These are phyloP conservation scores for Parsonsia alboflavescens DNA, from an alignment of 257 asterid species.

Conservation along the genomic window DNA sequence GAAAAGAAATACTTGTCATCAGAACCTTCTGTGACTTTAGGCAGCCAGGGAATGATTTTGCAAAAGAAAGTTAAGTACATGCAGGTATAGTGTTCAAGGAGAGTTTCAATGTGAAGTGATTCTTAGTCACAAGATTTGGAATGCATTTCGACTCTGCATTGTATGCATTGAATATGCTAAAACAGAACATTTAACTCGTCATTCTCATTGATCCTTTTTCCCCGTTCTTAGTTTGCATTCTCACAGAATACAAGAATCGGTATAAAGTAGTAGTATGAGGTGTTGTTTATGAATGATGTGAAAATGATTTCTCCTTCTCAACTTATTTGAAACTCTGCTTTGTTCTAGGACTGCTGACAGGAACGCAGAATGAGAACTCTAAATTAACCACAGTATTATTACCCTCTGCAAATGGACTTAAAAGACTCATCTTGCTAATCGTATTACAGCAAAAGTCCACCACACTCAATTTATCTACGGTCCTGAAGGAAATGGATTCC, in stretches of 20 bases:
- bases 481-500: background rate
- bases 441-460: conserved; percentile 1
- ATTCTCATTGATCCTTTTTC: background rate
- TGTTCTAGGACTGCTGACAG: conserved; percentile 8
- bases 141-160: background rate
- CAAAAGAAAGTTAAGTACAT: background rate
- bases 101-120: background rate
- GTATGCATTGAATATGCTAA: background rate
- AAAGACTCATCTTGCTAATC: background rate
- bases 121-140: background rate
- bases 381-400: background rate
- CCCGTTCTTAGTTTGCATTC: too few relatives aligned
- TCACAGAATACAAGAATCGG: background rate
- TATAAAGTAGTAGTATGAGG: background rate
- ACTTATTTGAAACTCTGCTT: background rate
- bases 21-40: background rate
- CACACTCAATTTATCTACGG: background rate
- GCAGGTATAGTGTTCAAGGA: background rate
- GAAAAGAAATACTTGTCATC: background rate
- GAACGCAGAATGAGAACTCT: conserved; percentile 13
- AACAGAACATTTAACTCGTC: background rate
- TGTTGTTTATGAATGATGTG: too few relatives aligned
- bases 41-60: background rate
- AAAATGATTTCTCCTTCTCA: background rate
- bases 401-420: background rate